Conservation (phyloP, 108 stramenopile genomes). For the Nannochloropsis gaditana region DNA sequence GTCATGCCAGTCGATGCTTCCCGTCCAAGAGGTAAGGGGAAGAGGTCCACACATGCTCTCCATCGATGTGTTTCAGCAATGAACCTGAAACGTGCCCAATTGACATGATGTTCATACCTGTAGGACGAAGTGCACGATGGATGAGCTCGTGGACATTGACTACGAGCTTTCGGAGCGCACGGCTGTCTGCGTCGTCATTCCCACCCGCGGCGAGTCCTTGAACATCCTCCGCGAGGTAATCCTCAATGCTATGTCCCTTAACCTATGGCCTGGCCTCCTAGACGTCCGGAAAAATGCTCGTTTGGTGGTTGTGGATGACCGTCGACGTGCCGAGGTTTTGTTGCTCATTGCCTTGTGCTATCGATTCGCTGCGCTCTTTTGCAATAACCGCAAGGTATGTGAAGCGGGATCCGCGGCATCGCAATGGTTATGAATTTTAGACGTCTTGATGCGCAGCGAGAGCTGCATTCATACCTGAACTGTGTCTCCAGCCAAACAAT, state of each 20-base stretch:
- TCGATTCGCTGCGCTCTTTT: not conserved
- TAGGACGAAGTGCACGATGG: not conserved
- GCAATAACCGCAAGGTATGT: constrained; percentile 4
- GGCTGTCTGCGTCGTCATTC: not conserved
- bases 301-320: not conserved
- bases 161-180: not conserved
- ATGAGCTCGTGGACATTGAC: constrained; percentile 1
- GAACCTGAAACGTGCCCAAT: too few species aligned
- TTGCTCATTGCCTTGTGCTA: not conserved
- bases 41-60: not conserved
- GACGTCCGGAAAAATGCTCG: not conserved
- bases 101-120: too few species aligned
- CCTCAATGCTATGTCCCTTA: not conserved
- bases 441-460: too few species aligned
- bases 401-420: not conserved
- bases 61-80: too few species aligned
- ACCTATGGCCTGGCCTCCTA: not conserved
- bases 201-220: not conserved
- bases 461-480: too few species aligned
- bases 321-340: not conserved
- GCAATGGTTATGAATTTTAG: too few species aligned
- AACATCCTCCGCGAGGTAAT: not conserved
- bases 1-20: not conserved
- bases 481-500: too few species aligned
- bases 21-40: constrained; percentile 6